Conservation (phyloP, 129 eudicot genomes). For the Tanacetum coccineum region DNA sequence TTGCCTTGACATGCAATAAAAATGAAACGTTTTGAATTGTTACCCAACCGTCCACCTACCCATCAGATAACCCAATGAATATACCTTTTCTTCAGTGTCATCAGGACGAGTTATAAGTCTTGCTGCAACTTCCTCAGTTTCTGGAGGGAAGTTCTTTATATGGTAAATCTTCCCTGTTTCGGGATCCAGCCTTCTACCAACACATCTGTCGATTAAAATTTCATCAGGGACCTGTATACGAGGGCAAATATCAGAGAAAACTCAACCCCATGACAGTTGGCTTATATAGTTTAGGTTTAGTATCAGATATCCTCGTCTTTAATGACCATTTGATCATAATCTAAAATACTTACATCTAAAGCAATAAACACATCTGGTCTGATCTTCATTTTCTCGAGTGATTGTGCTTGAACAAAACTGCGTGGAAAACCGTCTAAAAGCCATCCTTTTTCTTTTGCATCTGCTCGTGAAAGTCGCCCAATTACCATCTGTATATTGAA, state of each 20-base stretch:
- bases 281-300: neutral
- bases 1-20: too few species aligned
- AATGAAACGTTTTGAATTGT: neutral
- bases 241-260: too few species aligned
- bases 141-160: constrained; percentile 70
- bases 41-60: neutral
- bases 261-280: too few species aligned
- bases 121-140: constrained; percentile 72
- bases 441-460: constrained; percentile 92
- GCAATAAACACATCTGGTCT: constrained; percentile 78
- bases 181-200: constrained; percentile 98
- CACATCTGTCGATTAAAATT: constrained; percentile 86
- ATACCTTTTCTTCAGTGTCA: constrained; percentile 95
- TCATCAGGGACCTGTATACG: constrained; percentile 88
- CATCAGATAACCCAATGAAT: constrained; percentile 8
- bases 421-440: constrained; percentile 96
- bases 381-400: constrained; percentile 77
- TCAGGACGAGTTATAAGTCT: constrained; percentile 89
- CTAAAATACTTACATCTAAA: constrained; percentile 57
- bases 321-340: too few species aligned
- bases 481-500: constrained; percentile 69
- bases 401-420: constrained; percentile 77
- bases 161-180: constrained; percentile 93
- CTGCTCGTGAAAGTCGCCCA: constrained; percentile 67
- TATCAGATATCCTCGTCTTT: too few species aligned